A percentile compares a stretch with the other conserved stretches of the same genome.
Conservation (phyloP, 768 basidiomycete species). For the Lactarius psammicola region DNA sequence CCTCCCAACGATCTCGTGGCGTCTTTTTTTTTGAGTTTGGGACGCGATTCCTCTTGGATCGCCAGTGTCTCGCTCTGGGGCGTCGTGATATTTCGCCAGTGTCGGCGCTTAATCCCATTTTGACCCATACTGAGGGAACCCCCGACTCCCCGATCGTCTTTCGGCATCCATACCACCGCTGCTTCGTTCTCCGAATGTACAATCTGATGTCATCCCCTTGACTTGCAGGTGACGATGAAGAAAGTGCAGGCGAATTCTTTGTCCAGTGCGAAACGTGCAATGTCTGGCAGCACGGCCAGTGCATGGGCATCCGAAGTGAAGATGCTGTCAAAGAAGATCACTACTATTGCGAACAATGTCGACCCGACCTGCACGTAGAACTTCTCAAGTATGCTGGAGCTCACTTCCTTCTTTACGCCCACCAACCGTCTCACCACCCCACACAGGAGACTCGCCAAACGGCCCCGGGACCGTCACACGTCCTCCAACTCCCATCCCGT, state of each 20-base stretch:
- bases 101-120: conserved; percentile 19
- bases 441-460: conserved; percentile 62
- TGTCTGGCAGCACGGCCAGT: conserved; percentile 96
- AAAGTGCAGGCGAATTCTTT: conserved; percentile 92
- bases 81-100: conserved; percentile 11
- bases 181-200: conserved; percentile 15
- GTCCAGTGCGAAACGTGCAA: conserved; percentile 96
- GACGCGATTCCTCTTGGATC: conserved; percentile 12
- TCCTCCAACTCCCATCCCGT: conserved; percentile 42
- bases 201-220: conserved; percentile 32
- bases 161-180: conserved; percentile 3
- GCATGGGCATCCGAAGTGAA: conserved; percentile 88
- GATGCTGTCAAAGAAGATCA: conserved; percentile 70
- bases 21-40: conserved; percentile 1
- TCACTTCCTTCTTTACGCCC: conserved; percentile 27
- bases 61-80: conserved; percentile 4
- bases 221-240: conserved; percentile 59
- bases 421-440: conserved; percentile 24
- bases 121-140: not conserved
- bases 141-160: conserved; percentile 13
- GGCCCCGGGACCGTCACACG: conserved; percentile 62
- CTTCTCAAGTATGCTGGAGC: conserved; percentile 65
- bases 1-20: not conserved
- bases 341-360: conserved; percentile 94
- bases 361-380: conserved; percentile 80